These are phyloP conservation scores for Phalaenopsis hybrid DNA, from an alignment of 116 monocot genomes.

Conservation along the genomic window DNA sequence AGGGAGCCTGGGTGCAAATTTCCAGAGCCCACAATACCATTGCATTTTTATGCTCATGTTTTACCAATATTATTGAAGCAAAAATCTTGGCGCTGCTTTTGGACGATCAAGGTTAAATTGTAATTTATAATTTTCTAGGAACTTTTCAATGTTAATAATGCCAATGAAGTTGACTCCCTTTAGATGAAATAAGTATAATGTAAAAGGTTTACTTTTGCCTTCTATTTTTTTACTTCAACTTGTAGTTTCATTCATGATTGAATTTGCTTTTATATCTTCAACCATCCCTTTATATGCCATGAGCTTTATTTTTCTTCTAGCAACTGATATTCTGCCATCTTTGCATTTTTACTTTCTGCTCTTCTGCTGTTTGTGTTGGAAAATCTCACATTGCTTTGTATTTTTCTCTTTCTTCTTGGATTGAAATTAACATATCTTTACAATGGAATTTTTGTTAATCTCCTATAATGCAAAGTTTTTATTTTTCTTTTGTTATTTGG, in stretches of 20 bases:
- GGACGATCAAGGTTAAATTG: not conserved
- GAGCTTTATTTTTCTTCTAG: not conserved
- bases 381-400: not conserved
- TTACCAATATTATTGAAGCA: too few relatives aligned
- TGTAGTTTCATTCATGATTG: not conserved
- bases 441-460: not conserved
- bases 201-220: not conserved
- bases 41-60: too few relatives aligned
- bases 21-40: too few relatives aligned
- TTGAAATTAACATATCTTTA: not conserved
- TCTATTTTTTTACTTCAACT: not conserved
- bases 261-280: not conserved
- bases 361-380: not conserved
- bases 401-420: not conserved
- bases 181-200: not conserved
- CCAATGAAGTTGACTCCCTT: not conserved
- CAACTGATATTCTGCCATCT: not conserved
- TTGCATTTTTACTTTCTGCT: not conserved
- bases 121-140: not conserved
- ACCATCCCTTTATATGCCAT: not conserved
- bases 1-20: too few relatives aligned
- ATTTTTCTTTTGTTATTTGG: not conserved
- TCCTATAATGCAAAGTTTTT: not conserved
- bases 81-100: too few relatives aligned
- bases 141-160: not conserved